These are phyloP conservation scores for Hericium erinaceus DNA, from an alignment of 768 basidiomycete species.

Conservation along the genomic window DNA sequence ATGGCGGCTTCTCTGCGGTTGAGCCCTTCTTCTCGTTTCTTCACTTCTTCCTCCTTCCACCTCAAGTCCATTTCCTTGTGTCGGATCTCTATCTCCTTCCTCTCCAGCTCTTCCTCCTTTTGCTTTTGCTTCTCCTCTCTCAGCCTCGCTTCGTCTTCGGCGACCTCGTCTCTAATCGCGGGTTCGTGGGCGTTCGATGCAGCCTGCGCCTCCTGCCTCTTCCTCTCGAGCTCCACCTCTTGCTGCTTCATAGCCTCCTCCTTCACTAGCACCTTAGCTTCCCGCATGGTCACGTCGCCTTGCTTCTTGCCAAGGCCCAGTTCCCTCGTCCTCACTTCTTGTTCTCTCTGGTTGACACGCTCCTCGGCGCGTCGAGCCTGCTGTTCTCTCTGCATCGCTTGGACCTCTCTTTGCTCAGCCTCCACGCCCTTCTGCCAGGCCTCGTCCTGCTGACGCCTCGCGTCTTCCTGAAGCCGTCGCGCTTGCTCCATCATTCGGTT, in stretches of 20 bases:
- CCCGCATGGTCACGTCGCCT: conserved; percentile 9
- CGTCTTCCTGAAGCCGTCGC: too few species aligned
- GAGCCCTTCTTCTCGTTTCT: conserved; percentile 19
- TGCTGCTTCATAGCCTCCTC: conserved; percentile 22
- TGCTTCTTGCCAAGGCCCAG: conserved; percentile 11
- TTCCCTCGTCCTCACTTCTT: conserved; percentile 16
- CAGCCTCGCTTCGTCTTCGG: too few species aligned
- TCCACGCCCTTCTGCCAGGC: too few species aligned
- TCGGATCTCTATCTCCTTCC: conserved; percentile 23
- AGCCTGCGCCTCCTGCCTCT: background rate
- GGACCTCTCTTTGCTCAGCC: too few species aligned
- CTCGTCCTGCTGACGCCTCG: too few species aligned
- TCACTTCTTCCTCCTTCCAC: conserved; percentile 17
- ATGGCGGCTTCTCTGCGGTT: conserved; percentile 25
- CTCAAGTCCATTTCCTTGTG: conserved; percentile 24
- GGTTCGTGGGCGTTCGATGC: too few species aligned
- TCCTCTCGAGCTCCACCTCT: conserved; percentile 6
- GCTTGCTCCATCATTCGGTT: conserved; percentile 4
- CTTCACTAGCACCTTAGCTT: conserved; percentile 13
- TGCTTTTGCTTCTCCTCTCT: conserved; percentile 21
- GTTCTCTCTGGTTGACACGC: conserved; percentile 16
- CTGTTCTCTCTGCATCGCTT: conserved; percentile 12
- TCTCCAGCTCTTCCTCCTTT: conserved; percentile 24
- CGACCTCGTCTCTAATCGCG: too few species aligned
- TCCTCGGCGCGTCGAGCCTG: conserved; percentile 13